A percentile compares a stretch with the other conserved stretches of the same genome.
Evolutionary conservation across 179 eudicot genomes (phyloP).

Genomic region (Silene noctiflora): DNA sequence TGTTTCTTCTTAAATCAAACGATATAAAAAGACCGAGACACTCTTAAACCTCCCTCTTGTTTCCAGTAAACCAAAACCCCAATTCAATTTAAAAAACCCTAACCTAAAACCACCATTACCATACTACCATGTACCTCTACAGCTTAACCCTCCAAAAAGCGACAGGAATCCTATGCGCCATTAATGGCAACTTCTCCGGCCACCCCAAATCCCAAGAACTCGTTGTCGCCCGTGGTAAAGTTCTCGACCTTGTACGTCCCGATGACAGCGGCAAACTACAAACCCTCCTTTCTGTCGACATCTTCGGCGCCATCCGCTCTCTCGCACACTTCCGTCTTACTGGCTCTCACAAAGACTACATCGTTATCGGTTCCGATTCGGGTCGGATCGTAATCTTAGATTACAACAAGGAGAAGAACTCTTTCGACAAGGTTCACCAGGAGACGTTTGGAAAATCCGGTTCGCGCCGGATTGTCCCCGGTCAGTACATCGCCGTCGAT

Average conservation of each 20-base stretch:
- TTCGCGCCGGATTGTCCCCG: conserved; percentile 86
- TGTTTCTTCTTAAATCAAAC: too few relatives aligned
- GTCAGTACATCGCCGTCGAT: conserved; percentile 82
- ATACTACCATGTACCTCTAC: conserved; percentile 74
- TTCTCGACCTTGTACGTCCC: conserved; percentile 81
- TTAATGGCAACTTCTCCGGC: conserved; percentile 88
- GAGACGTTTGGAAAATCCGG: conserved; percentile 96
- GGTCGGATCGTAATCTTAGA: conserved; percentile 84
- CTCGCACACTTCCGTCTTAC: conserved; percentile 81
- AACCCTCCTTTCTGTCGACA: conserved; percentile 79
- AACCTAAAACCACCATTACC: conserved; percentile 5
- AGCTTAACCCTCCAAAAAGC: conserved; percentile 80
- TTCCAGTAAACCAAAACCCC: too few relatives aligned
- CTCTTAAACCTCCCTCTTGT: too few relatives aligned
- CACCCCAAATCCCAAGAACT: conserved; percentile 68
- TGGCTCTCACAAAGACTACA: conserved; percentile 85
- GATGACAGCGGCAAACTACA: conserved; percentile 92
- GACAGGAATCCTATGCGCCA: conserved; percentile 74
- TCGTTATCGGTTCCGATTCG: conserved; percentile 89
- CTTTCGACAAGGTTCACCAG: conserved; percentile 78
- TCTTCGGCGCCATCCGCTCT: conserved; percentile 83
- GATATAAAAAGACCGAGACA: too few relatives aligned
- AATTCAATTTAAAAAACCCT: too few relatives aligned
- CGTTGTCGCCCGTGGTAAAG: conserved; percentile 79
- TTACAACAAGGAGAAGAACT: conserved; percentile 68